Conservation (phyloP, 1,284 basidiomycete genomes). For the Fomitopsis betulina region DNA sequence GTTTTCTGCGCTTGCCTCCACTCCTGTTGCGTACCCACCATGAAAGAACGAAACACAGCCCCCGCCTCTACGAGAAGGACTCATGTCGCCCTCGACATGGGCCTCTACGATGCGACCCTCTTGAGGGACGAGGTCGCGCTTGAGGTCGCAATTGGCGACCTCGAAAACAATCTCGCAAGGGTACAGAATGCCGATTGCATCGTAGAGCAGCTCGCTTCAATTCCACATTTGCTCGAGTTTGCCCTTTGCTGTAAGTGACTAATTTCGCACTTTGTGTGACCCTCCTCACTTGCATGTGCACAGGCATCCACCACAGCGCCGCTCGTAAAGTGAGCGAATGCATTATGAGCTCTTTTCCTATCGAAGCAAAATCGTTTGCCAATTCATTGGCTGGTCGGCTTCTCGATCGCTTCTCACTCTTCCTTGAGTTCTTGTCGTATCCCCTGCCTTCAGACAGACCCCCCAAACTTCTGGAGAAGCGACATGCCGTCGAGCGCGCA, state of each 20-base stretch:
- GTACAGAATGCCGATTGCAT: neutral
- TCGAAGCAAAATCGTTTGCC: neutral
- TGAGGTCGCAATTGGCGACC: neutral
- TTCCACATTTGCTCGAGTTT: neutral
- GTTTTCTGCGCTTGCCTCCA: neutral
- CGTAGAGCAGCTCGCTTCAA: neutral
- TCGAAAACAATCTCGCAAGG: neutral
- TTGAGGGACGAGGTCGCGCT: neutral
- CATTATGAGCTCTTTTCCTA: neutral
- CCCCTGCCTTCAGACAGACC: neutral
- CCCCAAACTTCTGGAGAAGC: neutral
- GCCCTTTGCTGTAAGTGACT: neutral
- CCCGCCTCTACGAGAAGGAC: neutral
- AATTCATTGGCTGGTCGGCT: neutral
- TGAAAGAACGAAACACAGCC: neutral
- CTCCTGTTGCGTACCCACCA: neutral
- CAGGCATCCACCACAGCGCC: neutral
- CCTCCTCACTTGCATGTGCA: neutral
- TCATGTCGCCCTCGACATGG: neutral
- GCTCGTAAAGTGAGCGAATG: neutral
- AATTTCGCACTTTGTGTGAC: no score
- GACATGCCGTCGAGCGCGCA: neutral
- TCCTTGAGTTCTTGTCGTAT: neutral
- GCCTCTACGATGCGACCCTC: slow-evolving; percentile 3
- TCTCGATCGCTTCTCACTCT: neutral